A percentile compares a stretch with the other conserved stretches of the same genome.
Evolutionary conservation across 257 asterid species (phyloP).

Genomic region (Lantana camara): DNA sequence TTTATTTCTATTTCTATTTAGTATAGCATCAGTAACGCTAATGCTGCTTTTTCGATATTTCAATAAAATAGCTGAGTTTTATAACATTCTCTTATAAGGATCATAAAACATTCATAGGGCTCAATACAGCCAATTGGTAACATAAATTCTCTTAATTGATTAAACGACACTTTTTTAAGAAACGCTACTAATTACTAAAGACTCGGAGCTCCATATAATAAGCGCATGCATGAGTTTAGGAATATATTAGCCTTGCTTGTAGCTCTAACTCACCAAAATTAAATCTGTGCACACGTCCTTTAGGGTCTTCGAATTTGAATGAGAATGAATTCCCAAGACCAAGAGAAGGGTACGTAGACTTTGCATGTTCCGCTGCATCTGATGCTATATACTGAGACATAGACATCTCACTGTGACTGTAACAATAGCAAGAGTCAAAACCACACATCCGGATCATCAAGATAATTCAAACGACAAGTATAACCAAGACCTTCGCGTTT

Average conservation of each 20-base stretch:
- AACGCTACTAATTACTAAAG: too few species aligned
- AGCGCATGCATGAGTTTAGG: background rate
- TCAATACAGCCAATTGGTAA: background rate
- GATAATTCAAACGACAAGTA: slow-evolving; percentile 10
- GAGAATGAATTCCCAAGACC: slow-evolving; percentile 79
- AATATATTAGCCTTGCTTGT: background rate
- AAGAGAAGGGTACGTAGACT: slow-evolving; percentile 68
- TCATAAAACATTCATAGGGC: background rate
- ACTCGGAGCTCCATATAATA: background rate
- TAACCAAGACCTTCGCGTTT: slow-evolving; percentile 63
- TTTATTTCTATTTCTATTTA: slow-evolving; percentile 1
- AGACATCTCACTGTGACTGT: slow-evolving; percentile 83
- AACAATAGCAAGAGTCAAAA: slow-evolving; percentile 27
- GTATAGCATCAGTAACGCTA: background rate
- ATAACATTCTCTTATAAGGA: slow-evolving; percentile 8
- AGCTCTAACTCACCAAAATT: slow-evolving; percentile 62
- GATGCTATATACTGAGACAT: slow-evolving; percentile 62
- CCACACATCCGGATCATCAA: slow-evolving; percentile 3
- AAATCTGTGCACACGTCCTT: slow-evolving; percentile 79
- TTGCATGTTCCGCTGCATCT: slow-evolving; percentile 61
- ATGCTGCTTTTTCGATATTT: background rate
- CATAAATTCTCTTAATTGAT: background rate
- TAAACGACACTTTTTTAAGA: background rate
- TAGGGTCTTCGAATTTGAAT: slow-evolving; percentile 79
- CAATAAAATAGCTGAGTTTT: background rate